Evolutionary conservation across 2,329 filamentous ascomycete species (phyloP), one percentile per base, ranked within the genome.

Genomic region (Chaetothyriales sp.): DNA sequence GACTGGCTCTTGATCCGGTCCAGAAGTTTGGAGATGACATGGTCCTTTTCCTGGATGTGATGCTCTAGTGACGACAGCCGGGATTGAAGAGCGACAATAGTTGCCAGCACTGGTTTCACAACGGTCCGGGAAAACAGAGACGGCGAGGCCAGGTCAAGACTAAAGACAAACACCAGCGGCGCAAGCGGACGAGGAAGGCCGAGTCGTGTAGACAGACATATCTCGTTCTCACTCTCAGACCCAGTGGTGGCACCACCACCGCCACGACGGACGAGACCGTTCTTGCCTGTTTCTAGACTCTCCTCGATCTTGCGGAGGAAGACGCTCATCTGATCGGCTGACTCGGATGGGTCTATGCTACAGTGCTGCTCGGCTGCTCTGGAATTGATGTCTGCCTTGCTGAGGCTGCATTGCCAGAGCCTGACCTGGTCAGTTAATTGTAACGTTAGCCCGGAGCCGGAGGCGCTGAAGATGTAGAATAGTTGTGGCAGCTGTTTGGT

Each of bases 281-380:
- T 58, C 7, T 65, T 54, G 22, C 61, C 60, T 39, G 62, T 61
- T 7, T 57, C 51, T 9, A 82, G 59, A 15, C 76, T 72, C 55
- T 71, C 68, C 28, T 65, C 60, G 47, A 82, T 68, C 57, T 78
- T 77, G n/a, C 72, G 64, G 7, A 81, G 65, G 2, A 82, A 66
- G 15, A 80, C 72, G 25, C 65, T 60, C 51, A 77, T 70, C 59
- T 82, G 79, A n/a, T 71, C 66, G 5, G 66, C 60, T 54, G 75
- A 75, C 62, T 78, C 74, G 57, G 71, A 74, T 2, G 79, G 76
- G 61, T 81, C 79, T 52, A 82, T 80, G 18, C 73, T 77, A 15
- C 76, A 74, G 44, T 70, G 67, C 48, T 69, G 63, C 10, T 70
- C 61, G 18, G 68, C 64, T 5, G 78, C 76, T 57, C 72, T 68